Percentiles rank a stretch among this genome's conserved stretches.
These are phyloP conservation scores for Sordariomycetes sp. DNA, from an alignment of 2,329 filamentous ascomycete genomes.

Conservation along the genomic window DNA sequence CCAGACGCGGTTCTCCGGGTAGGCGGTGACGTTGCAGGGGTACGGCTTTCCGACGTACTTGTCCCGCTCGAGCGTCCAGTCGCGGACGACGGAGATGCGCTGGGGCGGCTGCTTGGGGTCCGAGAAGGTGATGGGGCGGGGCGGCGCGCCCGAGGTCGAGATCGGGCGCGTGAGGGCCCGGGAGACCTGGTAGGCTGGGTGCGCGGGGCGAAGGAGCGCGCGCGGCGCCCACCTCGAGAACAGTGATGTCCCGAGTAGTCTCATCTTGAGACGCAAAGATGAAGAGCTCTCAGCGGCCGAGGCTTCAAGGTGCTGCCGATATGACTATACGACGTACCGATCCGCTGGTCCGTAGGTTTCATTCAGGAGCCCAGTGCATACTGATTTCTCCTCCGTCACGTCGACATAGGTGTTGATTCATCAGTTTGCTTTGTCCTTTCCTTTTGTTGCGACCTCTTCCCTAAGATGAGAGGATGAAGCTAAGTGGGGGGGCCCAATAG, in stretches of 20 bases:
- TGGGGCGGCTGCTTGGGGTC: neutral
- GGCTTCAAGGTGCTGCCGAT: no score
- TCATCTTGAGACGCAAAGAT: neutral
- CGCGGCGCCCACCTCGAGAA: neutral
- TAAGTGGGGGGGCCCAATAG: no score
- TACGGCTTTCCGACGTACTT: neutral
- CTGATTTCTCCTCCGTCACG: no score
- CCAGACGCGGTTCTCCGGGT: neutral
- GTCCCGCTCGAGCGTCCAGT: neutral
- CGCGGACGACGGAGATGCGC: neutral
- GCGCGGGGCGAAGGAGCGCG: neutral
- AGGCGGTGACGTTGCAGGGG: neutral
- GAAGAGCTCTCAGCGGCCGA: no score
- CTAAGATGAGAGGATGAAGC: no score
- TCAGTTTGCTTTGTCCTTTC: no score
- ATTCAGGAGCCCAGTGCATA: no score
- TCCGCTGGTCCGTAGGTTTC: no score
- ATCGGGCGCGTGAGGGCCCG: neutral
- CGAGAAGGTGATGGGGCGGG: neutral
- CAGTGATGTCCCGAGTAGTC: neutral
- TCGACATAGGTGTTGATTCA: no score
- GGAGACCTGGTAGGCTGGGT: neutral
- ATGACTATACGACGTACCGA: no score
- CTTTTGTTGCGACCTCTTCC: no score
- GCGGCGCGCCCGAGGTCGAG: neutral